phyloP scores from a whole-genome alignment of 2,329 filamentous ascomycete species.

The Harringtonia aguacate region DNA sequence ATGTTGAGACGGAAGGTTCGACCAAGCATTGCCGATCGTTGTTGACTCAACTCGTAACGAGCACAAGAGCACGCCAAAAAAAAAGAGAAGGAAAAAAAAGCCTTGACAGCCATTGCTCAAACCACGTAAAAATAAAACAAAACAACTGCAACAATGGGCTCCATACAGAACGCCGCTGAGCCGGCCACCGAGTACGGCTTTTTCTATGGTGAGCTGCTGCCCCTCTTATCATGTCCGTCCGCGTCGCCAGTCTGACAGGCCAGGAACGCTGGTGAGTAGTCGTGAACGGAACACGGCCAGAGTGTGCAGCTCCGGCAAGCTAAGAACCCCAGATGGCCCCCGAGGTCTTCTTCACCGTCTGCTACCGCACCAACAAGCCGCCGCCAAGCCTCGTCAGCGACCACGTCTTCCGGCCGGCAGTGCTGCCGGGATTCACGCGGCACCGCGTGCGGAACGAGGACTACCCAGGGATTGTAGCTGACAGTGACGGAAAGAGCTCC shows the following conservation, averaged over 20 bases:
- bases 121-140: no score
- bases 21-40: no score
- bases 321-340: slow-evolving; percentile 77
- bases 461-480: slow-evolving; percentile 65
- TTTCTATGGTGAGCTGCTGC: slow-evolving; percentile 51
- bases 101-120: no score
- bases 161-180: neutral
- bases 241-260: no score
- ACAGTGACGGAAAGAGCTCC: slow-evolving; percentile 51
- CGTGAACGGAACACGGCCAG: no score
- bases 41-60: no score
- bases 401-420: slow-evolving; percentile 57
- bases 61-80: no score
- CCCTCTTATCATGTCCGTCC: no score
- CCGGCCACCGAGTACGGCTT: slow-evolving; percentile 27
- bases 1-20: no score
- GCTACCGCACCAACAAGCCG: slow-evolving; percentile 48
- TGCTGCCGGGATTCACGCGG: slow-evolving; percentile 65
- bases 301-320: no score
- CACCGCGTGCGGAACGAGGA: slow-evolving; percentile 57
- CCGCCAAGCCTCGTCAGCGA: slow-evolving; percentile 41
- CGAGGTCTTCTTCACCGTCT: slow-evolving; percentile 75
- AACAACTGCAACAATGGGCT: neutral
- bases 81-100: no score
- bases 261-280: no score